Conservation (phyloP, 371 early-diverging fungal species). For the Gilbertella persicaria region DNA sequence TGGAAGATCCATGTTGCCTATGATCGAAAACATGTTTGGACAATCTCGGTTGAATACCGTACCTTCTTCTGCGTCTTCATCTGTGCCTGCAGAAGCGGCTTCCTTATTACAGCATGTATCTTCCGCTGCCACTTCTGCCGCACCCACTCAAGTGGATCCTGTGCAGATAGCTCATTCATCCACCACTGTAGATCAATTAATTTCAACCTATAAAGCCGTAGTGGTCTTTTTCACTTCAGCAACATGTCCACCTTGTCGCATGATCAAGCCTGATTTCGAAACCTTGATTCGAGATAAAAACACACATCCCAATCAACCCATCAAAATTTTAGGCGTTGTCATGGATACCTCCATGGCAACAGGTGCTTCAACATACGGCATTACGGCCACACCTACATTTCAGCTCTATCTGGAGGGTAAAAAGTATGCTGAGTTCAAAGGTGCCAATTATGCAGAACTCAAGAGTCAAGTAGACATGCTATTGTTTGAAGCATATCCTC, state of each 20-base stretch:
- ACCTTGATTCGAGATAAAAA: conserved; percentile 56
- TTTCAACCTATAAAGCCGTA: conserved; percentile 55
- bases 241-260: conserved; percentile 72
- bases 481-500: conserved; percentile 69
- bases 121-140: conserved; percentile 43
- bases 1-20: conserved; percentile 75
- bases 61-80: conserved; percentile 6
- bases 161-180: conserved; percentile 41
- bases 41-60: conserved; percentile 35
- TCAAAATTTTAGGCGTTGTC: conserved; percentile 61
- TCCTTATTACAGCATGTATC: conserved; percentile 38
- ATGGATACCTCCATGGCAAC: conserved; percentile 62
- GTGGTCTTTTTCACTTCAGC: conserved; percentile 77
- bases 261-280: conserved; percentile 74
- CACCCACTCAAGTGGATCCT: conserved; percentile 21
- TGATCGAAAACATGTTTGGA: conserved; percentile 83
- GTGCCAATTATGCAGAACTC: conserved; percentile 69
- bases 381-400: conserved; percentile 75
- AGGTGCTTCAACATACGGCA: conserved; percentile 56
- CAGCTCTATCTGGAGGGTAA: conserved; percentile 62
- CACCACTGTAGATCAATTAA: conserved; percentile 30
- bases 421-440: conserved; percentile 62
- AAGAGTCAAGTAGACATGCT: conserved; percentile 63
- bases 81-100: conserved; percentile 9
- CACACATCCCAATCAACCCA: conserved; percentile 7